Base-by-base conservation (phyloP, 257 asterid genomes). In the Nicotiana benthamiana region DNA sequence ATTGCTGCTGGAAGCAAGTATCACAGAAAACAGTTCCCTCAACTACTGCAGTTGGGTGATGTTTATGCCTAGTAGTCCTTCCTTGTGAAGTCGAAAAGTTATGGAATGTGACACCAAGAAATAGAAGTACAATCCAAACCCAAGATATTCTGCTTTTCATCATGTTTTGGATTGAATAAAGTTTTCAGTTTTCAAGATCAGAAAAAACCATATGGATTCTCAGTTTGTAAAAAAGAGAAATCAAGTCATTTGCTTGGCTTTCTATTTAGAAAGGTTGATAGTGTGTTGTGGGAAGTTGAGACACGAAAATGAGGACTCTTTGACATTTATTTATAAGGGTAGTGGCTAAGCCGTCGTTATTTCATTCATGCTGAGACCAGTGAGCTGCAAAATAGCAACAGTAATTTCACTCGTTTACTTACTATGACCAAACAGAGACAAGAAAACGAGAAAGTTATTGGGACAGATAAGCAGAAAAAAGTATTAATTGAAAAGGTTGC, bases 1-100 rank as follows among this genome's bases (percentile, higher is more conserved):
- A 15, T 30, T 64, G 60, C 67, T 78, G 76, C 74, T 83, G 12
- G 89, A 86, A 30, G 85, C 60, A 68, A 7, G 56, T 62, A 65
- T 56, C 60, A 32, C 72, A 77, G 34, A 46, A 66, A 17, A 82
- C 82, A 46, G 76, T 64, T 54, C 82, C 82, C 32, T 20, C 77
- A 79, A 79, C 24, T 48, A 79, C 77, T 51, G 76, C 76, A 51
- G 65, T 22, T 79, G 53, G 48, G 48, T 79, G 48, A 28, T 64
- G 65, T 51, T 34, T 64, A 74, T 74, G 78, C 61, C 78, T 74
- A 24, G 78, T 74, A 24, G 24, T 74, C 24, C 11, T 51, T 22
- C 43, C 79, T 34, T 16, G 61, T 79, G 82, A 34, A 63, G 43
- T 70, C 12, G 82, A 48, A 70, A 79, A 18, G 54, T 70, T 52